These are phyloP conservation scores for Podaxis pistillaris DNA, from an alignment of 768 basidiomycete species.

Conservation along the genomic window DNA sequence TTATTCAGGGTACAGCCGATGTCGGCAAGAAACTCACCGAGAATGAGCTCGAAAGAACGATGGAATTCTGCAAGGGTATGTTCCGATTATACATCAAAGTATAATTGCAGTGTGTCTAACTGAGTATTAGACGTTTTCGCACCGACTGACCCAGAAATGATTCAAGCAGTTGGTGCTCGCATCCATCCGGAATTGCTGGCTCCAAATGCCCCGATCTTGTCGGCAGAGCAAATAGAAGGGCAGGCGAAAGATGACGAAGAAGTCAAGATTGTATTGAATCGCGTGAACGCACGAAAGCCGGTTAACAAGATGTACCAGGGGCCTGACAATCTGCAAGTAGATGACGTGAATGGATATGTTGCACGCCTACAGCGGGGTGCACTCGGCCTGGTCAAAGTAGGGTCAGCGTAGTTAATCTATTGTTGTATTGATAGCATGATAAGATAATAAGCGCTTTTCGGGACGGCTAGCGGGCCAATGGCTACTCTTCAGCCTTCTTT, in stretches of 20 bases:
- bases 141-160: slow-evolving; percentile 27
- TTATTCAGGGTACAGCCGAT: slow-evolving; percentile 28
- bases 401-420: slow-evolving; percentile 1
- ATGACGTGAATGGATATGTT: slow-evolving; percentile 18
- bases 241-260: slow-evolving; percentile 21
- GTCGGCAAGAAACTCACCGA: slow-evolving; percentile 39
- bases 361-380: slow-evolving; percentile 16
- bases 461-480: background rate
- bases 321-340: slow-evolving; percentile 14
- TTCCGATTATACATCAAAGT: background rate
- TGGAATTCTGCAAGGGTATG: slow-evolving; percentile 26
- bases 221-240: slow-evolving; percentile 21
- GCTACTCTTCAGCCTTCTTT: slow-evolving; percentile 23
- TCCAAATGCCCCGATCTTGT: slow-evolving; percentile 22
- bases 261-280: slow-evolving; percentile 15
- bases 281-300: slow-evolving; percentile 21
- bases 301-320: slow-evolving; percentile 19
- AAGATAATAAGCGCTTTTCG: background rate
- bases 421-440: background rate
- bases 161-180: slow-evolving; percentile 23
- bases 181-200: slow-evolving; percentile 23
- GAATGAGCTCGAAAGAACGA: slow-evolving; percentile 47
- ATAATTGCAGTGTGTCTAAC: background rate
- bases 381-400: slow-evolving; percentile 16
- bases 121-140: slow-evolving; percentile 22